Conservation (phyloP, 148 eudicot species). For the Spergularia bocconei region DNA sequence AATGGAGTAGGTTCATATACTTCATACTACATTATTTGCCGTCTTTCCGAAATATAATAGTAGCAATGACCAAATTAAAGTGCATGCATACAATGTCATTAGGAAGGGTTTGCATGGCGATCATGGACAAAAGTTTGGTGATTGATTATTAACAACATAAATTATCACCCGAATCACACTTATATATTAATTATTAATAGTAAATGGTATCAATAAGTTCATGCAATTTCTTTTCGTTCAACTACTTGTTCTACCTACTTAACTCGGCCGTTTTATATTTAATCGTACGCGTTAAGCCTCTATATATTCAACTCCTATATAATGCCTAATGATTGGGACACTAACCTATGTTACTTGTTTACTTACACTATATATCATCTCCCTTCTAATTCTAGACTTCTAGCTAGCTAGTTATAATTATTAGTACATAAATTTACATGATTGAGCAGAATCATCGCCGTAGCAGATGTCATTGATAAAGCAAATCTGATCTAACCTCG, state of each 20-base stretch:
- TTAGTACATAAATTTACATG: no score
- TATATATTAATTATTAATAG: background rate
- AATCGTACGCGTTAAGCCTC: background rate
- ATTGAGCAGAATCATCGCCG: no score
- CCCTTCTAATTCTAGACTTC: no score
- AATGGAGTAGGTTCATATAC: background rate
- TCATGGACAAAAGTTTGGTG: background rate
- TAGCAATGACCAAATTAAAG: background rate
- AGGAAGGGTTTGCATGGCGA: background rate
- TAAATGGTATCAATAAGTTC: background rate
- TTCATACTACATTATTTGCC: background rate
- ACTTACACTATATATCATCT: no score
- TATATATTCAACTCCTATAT: slow-evolving; percentile 5
- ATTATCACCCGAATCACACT: background rate
- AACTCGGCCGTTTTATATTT: background rate
- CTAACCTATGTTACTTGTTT: no score
- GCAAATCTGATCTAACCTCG: no score
- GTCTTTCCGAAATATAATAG: background rate
- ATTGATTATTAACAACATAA: background rate
- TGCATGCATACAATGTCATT: background rate
- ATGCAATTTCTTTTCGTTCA: background rate
- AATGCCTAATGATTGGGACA: no score
- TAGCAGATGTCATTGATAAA: no score
- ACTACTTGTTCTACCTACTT: no score
- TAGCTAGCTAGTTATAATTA: no score